phyloP scores from a whole-genome alignment of 208 protist species.

The Leishmania arabica region DNA sequence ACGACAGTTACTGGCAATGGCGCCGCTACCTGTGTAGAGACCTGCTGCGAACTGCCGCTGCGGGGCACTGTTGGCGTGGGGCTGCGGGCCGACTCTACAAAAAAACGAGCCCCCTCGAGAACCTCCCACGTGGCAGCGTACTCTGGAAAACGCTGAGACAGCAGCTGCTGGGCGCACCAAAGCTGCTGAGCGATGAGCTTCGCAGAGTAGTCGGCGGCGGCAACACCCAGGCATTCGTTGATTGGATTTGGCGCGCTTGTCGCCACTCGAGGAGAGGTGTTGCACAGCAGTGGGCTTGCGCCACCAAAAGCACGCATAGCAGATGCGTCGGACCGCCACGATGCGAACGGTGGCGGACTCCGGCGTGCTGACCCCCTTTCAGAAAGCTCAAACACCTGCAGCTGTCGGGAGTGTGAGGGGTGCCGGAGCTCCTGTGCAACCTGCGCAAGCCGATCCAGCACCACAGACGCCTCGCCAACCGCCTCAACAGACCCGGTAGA shows the following conservation, averaged over 20 bases:
- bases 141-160: constrained; percentile 46
- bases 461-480: constrained; percentile 9
- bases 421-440: constrained; percentile 5
- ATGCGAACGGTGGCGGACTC: constrained; percentile 28
- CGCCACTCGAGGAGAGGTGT: background rate
- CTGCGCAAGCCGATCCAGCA: constrained; percentile 15
- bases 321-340: background rate
- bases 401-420: background rate
- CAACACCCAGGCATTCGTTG: constrained; percentile 21
- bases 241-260: background rate
- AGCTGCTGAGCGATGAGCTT: constrained; percentile 43
- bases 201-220: constrained; percentile 16
- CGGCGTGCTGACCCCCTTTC: background rate
- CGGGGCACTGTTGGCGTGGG: constrained; percentile 39
- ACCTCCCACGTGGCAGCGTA: constrained; percentile 32
- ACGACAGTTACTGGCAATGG: background rate
- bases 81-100: constrained; percentile 29
- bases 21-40: background rate
- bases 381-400: constrained; percentile 27
- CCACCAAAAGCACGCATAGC: background rate
- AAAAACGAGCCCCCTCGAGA: constrained; percentile 31
- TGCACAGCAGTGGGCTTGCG: background rate
- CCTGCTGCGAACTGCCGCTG: constrained; percentile 11
- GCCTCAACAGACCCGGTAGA: constrained; percentile 7
- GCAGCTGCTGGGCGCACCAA: constrained; percentile 34